Base-by-base conservation (phyloP, 2,329 filamentous ascomycete genomes). In the Knoxdaviesia proteae region DNA sequence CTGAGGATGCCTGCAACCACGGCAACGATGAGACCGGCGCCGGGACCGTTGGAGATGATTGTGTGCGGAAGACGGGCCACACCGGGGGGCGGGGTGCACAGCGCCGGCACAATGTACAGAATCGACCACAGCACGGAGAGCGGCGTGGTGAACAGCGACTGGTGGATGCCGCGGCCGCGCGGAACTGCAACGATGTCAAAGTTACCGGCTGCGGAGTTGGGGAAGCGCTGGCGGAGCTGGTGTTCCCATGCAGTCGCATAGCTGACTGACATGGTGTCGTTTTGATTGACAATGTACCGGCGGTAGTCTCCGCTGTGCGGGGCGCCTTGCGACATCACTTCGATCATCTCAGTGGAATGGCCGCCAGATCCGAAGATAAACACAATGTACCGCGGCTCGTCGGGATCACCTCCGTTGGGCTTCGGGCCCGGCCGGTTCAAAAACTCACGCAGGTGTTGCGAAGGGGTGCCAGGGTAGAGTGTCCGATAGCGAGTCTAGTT, bases 321-420 rank as follows among this genome's bases (percentile, higher is more conserved):
- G 45, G 63, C 65, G 49, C 69, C 71, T 50, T 66, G 63, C 44
- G 66, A 64, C 51, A 98, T 73, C 64, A 94, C 81, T 53, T 80
- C 76, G 48, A 94, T 68, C 81, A 98, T 93, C 60, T 98, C 90
- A 40, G 84, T 78, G 0, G 90, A 94, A 60, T 98, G 90, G 1
- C 90, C 90, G 33, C 90, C 90, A 3, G 83, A 92, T 42, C 90
- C 90, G 30, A 96, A 78, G 31, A 96, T 77, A 29, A 44, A 35
- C n/a, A 46, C 32, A 1, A 43, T 44, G 39, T 49, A 49, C 6
- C 43, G 32, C 5, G 44, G 41, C 20, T 20, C 20, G 20, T 20
- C 20, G 2, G 20, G 3, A 20, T 20, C 20, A 20, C 20, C 20
- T 20, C 20, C 20, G 20, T 20, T 20, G 20, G 20, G 20, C 20